These are phyloP conservation scores for Metschnikowia similis DNA, from an alignment of 805 yeast genomes.

Conservation along the genomic window DNA sequence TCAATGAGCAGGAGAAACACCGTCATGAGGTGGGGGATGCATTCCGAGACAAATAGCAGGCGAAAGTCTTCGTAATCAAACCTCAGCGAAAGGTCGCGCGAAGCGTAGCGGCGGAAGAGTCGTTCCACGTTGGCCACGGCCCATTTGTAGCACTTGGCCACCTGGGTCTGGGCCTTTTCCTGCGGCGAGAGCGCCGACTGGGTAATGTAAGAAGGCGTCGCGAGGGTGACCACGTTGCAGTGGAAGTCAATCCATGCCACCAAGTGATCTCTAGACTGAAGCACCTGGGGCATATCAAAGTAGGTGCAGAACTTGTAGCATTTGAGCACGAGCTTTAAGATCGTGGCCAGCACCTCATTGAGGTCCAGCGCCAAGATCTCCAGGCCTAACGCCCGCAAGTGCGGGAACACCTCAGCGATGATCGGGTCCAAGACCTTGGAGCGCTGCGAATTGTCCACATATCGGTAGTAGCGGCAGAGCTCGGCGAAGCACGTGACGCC, in stretches of 20 bases:
- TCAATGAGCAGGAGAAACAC: constrained; percentile 65
- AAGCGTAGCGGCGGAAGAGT: constrained; percentile 67
- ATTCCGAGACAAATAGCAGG: constrained; percentile 47
- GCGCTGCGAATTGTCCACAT: constrained; percentile 52
- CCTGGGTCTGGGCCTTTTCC: constrained; percentile 57
- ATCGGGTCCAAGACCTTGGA: constrained; percentile 36
- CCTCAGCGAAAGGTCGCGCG: constrained; percentile 39
- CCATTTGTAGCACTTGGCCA: constrained; percentile 73
- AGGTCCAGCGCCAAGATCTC: constrained; percentile 28
- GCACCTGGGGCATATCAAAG: constrained; percentile 62
- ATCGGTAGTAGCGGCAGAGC: constrained; percentile 65
- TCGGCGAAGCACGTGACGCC: constrained; percentile 71
- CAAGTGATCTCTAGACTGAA: constrained; percentile 48
- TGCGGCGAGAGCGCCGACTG: constrained; percentile 52
- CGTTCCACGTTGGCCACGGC: constrained; percentile 73
- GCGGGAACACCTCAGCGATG: constrained; percentile 57
- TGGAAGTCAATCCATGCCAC: constrained; percentile 75
- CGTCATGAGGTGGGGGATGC: constrained; percentile 69
- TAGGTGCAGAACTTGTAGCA: constrained; percentile 72
- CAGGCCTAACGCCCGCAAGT: constrained; percentile 61
- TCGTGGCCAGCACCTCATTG: constrained; percentile 39
- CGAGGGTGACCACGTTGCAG: constrained; percentile 57
- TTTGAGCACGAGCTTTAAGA: constrained; percentile 64
- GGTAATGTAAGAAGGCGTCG: constrained; percentile 50
- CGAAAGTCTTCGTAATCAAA: constrained; percentile 57